These are phyloP conservation scores for Datisca glomerata DNA, from an alignment of 306 rosid species.

Conservation along the genomic window DNA sequence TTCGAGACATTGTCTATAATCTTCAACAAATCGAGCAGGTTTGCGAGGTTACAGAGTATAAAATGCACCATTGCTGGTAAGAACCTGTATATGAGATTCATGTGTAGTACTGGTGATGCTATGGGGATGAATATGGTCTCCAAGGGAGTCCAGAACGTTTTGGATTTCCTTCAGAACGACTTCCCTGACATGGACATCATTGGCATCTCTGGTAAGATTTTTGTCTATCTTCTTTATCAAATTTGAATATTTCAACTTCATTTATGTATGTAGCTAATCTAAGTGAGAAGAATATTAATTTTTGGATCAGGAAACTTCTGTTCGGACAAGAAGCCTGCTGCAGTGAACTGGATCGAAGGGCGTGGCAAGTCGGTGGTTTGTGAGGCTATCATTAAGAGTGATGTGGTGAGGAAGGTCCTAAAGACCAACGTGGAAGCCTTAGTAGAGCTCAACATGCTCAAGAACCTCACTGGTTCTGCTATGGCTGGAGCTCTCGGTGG, in stretches of 20 bases:
- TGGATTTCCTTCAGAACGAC: slow-evolving; percentile 11
- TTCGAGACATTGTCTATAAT: slow-evolving; percentile 6
- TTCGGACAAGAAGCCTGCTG: slow-evolving; percentile 16
- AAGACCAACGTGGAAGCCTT: slow-evolving; percentile 11
- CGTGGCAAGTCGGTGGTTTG: slow-evolving; percentile 18
- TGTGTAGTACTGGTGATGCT: slow-evolving; percentile 13
- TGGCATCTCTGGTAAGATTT: slow-evolving; percentile 13
- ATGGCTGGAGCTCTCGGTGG: slow-evolving; percentile 20
- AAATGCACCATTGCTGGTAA: slow-evolving; percentile 17
- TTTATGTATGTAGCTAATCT: neutral
- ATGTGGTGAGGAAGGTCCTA: slow-evolving; percentile 14
- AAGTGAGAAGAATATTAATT: neutral
- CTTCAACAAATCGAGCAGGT: slow-evolving; percentile 13
- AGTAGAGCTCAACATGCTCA: slow-evolving; percentile 17
- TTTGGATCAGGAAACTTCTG: slow-evolving; percentile 7
- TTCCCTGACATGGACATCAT: slow-evolving; percentile 16
- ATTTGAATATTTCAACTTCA: neutral
- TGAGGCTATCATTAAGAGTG: slow-evolving; percentile 8
- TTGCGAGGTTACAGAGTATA: slow-evolving; percentile 10
- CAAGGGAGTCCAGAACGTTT: slow-evolving; percentile 15
- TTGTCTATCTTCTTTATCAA: neutral
- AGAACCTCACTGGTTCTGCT: slow-evolving; percentile 16
- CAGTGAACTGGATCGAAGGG: slow-evolving; percentile 18
- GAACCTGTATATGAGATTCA: slow-evolving; percentile 16
- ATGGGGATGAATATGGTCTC: slow-evolving; percentile 20